These are phyloP conservation scores for Arthrobotrys megalospora DNA, from an alignment of 2,329 filamentous ascomycete species.

Conservation along the genomic window DNA sequence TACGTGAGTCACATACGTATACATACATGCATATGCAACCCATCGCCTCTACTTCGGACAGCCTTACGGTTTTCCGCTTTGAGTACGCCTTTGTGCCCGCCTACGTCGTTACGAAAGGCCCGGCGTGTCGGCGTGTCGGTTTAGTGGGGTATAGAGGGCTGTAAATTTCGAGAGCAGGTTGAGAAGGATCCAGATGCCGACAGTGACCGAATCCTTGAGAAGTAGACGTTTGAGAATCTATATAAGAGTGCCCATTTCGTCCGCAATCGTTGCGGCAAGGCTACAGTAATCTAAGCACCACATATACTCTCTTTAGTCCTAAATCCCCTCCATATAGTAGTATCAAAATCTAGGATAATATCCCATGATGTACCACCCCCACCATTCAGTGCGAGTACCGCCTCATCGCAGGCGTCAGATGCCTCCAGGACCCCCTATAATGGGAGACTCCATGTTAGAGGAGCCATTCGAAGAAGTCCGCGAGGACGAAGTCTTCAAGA, in stretches of 20 bases:
- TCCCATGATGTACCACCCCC: too few species aligned
- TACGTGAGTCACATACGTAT: neutral
- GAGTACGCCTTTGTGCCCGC: neutral
- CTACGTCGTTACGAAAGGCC: neutral
- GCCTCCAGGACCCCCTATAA: neutral
- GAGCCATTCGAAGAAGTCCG: constrained; percentile 44
- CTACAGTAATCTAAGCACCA: too few species aligned
- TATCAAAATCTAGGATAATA: too few species aligned
- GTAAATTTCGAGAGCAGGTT: neutral
- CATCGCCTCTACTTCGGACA: neutral
- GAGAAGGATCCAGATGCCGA: neutral
- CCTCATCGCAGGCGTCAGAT: neutral
- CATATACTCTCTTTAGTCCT: too few species aligned
- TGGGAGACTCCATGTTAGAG: neutral
- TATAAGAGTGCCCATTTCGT: neutral
- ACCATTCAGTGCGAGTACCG: too few species aligned
- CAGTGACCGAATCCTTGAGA: neutral
- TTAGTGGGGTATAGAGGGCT: neutral
- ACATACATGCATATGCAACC: constrained; percentile 1
- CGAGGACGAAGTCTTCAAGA: constrained; percentile 41
- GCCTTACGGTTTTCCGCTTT: constrained; percentile 4
- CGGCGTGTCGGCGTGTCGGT: neutral
- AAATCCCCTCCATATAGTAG: too few species aligned
- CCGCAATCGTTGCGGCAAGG: too few species aligned
- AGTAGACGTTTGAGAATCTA: neutral